Evolutionary conservation across 2,329 filamentous ascomycete genomes (phyloP).

Genomic region (Paracorniculantispora psalliotae): DNA sequence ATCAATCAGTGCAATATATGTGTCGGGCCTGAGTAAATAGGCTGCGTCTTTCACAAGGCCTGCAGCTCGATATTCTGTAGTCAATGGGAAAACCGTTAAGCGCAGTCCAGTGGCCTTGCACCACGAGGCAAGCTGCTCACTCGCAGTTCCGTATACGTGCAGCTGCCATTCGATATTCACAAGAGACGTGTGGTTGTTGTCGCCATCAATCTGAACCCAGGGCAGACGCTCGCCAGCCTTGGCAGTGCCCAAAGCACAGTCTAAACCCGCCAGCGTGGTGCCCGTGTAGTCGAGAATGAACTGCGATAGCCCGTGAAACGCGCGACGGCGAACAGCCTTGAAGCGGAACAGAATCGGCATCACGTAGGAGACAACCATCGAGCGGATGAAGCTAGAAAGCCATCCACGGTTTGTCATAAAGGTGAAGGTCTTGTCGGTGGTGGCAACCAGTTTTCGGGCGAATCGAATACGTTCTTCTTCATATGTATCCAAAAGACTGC

Average conservation of each 20-base stretch:
- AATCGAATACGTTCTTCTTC: conserved; percentile 19
- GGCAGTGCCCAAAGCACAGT: neutral
- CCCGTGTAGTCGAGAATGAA: neutral
- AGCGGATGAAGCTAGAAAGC: neutral
- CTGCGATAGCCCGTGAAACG: neutral
- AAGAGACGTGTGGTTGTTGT: neutral
- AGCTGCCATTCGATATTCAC: conserved; percentile 9
- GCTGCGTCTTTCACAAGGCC: neutral
- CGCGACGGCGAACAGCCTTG: neutral
- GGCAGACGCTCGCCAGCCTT: conserved; percentile 6
- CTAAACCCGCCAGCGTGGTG: neutral
- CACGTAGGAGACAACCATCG: neutral
- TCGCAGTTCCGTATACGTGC: conserved; percentile 5
- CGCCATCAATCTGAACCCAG: neutral
- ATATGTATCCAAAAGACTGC: conserved; percentile 21
- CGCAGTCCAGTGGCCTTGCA: neutral
- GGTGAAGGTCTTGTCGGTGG: conserved; percentile 1
- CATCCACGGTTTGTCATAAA: neutral
- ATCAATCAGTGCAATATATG: conserved; percentile 8
- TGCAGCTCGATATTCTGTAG: neutral
- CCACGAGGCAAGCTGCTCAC: neutral
- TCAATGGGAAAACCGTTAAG: conserved; percentile 8
- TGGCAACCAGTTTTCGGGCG: neutral
- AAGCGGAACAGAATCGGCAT: conserved; percentile 3
- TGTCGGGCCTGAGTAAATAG: conserved; percentile 9